Evolutionary conservation across 139 green algal species (phyloP), one percentile per base, ranked within the genome.

Genomic region (Auxenochlorella pyrenoidosa): DNA sequence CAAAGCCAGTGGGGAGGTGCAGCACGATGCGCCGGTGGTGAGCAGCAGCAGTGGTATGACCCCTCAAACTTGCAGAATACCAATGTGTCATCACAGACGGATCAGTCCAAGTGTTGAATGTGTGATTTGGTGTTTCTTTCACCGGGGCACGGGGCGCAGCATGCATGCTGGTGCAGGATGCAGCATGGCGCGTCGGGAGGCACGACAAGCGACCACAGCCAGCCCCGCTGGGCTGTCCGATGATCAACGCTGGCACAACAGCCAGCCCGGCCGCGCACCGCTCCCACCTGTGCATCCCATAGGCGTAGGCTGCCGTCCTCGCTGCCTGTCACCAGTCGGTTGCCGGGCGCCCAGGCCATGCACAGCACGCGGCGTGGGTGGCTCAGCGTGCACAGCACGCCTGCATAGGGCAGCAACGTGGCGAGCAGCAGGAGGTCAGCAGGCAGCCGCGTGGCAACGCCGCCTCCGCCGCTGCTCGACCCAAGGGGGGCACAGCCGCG

Each of bases 241-340:
- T 41, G 32, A 51, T 13, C 36, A 30, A 18, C 38, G 36, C 70
- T 13, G 36, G 4, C 16, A 32, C 70, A 77, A 6, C 10, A 77
- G 8, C 36, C 70, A 44, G 18, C 4, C 38, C n/a, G 4, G 0
- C n/a, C n/a, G 44, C 68, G 18, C 78, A 84, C 10, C 22, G 18
- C 36, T 28, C 84, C 8, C 28, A 89, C 85, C 63, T 58, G 60
- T 3, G 79, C 38, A 80, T 95, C 91, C 94, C 94, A 97, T 41
- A 94, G 63, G 19, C 80, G 47, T 44, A 94, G 30, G 75, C 43
- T 79, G 51, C 91, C 91, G 70, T 91, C 90, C 65, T 94, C 91
- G n/a, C 73, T 75, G 59, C 91, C 91, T 6, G 84, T 85, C 28
- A 88, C 36, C 0, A 92, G 28, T 54, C 79, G 44, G 54, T 40